Evolutionary conservation across 495 filamentous ascomycete species (phyloP).

Genomic region (Penicillium argentinense): DNA sequence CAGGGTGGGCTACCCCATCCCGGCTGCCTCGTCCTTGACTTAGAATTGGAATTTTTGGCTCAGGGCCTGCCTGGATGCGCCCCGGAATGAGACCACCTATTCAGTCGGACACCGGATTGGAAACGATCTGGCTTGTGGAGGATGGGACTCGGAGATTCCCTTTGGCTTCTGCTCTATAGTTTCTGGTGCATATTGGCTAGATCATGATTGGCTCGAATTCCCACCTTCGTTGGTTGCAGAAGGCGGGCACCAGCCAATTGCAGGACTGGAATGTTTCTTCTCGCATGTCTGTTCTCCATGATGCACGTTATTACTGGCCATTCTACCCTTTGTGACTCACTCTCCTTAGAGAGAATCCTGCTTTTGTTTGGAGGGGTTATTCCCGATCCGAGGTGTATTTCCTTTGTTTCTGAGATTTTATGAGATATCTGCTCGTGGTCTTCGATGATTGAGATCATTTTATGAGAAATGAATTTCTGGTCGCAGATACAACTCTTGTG

Average conservation of each 20-base stretch:
- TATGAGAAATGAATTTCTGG: too few species aligned
- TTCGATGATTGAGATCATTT: too few species aligned
- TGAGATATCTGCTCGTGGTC: neutral
- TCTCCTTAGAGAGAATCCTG: conserved; percentile 10
- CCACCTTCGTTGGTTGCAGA: neutral
- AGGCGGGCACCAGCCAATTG: conserved; percentile 16
- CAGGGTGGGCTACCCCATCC: conserved; percentile 1
- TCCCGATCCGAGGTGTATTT: conserved; percentile 2
- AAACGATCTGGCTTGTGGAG: conserved; percentile 7
- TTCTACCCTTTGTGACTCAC: conserved; percentile 20
- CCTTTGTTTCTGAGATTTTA: conserved; percentile 7
- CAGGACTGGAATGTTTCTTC: conserved; percentile 5
- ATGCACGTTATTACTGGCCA: conserved; percentile 16
- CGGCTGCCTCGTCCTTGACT: neutral
- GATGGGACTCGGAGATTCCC: conserved; percentile 4
- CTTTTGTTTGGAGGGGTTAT: neutral
- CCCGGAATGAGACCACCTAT: conserved; percentile 10
- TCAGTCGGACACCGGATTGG: conserved; percentile 14
- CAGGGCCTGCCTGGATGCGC: conserved; percentile 22
- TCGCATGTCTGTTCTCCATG: conserved; percentile 13
- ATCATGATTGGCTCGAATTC: conserved; percentile 13
- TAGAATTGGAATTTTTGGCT: neutral
- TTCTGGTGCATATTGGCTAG: conserved; percentile 7
- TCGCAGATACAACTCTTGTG: too few species aligned
- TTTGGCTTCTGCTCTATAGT: conserved; percentile 9